Evolutionary conservation across 371 early-diverging fungal species (phyloP), one percentile per base, ranked within the genome.

Genomic region (Basidiobolus meristosporus): DNA sequence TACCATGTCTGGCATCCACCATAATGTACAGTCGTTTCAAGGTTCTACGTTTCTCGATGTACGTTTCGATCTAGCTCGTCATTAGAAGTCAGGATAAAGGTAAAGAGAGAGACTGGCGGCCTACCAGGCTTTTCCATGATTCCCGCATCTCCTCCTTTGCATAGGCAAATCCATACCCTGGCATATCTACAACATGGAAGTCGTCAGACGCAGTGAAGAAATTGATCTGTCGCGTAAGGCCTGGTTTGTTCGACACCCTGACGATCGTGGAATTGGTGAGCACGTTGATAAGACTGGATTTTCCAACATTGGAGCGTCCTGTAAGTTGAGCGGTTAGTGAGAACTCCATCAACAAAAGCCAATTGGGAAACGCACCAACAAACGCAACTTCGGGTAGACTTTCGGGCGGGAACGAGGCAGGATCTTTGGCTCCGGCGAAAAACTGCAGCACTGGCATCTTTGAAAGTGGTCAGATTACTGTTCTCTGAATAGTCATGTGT

Each of bases 131-230:
- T 42, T 52, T 51, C 86, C 86, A 85, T 38, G 52, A 41, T 11
- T 46, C 40, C 30, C 62, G 56, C 31, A 62, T 56, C 36, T 65
- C 65, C 15, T 80, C 77, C 39, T 81, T 77, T 6, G 64, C 81
- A 56, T 67, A 78, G 1, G 86, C 86, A 56, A 85, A 85, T 19
- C 86, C 86, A 52, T 82, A 82, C 23, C 86, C 86, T 7, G 86
- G 86, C 86, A 85, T 82, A 52, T 85, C 86, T 6, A 82, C 71
- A 47, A 85, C 57, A 38, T 61, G 60, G 42, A 85, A 74, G 23
- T 65, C 54, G 15, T 55, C 53, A 1, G 65, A 68, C 7, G 68
- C 78, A 3, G 68, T 59, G 49, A 66, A 85, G 49, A 82, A 85
- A 50, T 82, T 82, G 43, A 85, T 43, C 52, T 82, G 82, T 33